Percentiles rank a stretch among this genome's conserved stretches.
Evolutionary conservation across 2,329 filamentous ascomycete genomes (phyloP).

Genomic region (Akanthomyces lecanii): DNA sequence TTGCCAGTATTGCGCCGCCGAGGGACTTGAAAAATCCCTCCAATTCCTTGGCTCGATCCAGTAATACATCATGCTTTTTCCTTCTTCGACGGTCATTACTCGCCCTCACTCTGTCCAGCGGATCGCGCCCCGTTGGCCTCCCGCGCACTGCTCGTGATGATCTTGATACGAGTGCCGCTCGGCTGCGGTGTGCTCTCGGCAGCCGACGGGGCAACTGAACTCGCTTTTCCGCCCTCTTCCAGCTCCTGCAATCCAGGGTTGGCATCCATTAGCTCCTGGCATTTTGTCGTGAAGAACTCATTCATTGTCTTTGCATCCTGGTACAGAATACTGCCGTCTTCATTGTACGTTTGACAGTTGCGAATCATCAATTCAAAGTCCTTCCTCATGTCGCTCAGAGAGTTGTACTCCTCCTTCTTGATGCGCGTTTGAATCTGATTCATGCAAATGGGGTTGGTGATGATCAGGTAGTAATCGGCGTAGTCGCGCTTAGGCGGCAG

Average conservation of each 20-base stretch:
- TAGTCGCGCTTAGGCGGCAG: constrained; percentile 85
- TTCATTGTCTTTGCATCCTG: constrained; percentile 90
- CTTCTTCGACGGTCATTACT: constrained; percentile 30
- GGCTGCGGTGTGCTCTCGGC: constrained; percentile 63
- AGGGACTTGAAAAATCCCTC: constrained; percentile 9
- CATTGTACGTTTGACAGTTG: constrained; percentile 95
- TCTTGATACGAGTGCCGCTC: constrained; percentile 63
- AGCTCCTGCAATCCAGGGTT: constrained; percentile 54
- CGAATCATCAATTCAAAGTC: constrained; percentile 82
- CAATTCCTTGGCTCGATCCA: constrained; percentile 15
- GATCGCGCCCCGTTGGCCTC: constrained; percentile 38
- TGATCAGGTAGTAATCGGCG: constrained; percentile 92
- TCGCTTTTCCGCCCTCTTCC: constrained; percentile 42
- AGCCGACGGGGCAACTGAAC: constrained; percentile 47
- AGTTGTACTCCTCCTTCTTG: constrained; percentile 90
- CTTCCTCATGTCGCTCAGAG: constrained; percentile 70
- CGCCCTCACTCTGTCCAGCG: constrained; percentile 50
- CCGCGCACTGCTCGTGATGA: constrained; percentile 46
- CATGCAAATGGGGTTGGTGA: constrained; percentile 90
- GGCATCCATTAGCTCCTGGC: constrained; percentile 50
- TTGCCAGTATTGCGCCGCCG: constrained; percentile 17
- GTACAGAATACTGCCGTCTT: constrained; percentile 88
- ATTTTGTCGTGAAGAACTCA: constrained; percentile 53
- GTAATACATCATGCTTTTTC: constrained; percentile 15
- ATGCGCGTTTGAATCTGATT: constrained; percentile 92